Evolutionary conservation across 495 filamentous ascomycete species (phyloP).

Genomic region (Chlorociboria aeruginascens): DNA sequence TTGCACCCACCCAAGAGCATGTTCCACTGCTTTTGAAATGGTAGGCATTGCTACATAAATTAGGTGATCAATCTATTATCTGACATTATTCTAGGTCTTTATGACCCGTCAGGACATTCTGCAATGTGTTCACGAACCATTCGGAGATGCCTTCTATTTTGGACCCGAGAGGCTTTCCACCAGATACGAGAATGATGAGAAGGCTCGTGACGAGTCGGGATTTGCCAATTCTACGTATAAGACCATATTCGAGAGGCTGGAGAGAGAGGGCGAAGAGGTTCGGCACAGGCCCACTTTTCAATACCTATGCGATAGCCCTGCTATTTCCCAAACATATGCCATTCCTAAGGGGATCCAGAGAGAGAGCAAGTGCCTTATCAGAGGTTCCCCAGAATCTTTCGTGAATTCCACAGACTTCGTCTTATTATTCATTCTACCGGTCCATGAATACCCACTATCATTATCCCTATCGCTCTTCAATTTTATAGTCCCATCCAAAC

Average conservation of each 20-base stretch:
- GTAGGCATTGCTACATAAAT: conserved; percentile 33
- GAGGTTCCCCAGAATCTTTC: no score
- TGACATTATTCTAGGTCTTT: conserved; percentile 53
- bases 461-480: no score
- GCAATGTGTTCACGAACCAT: conserved; percentile 83
- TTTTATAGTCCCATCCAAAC: no score
- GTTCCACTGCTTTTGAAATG: conserved; percentile 91
- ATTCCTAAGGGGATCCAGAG: no score
- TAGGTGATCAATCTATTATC: neutral
- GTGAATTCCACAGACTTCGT: no score
- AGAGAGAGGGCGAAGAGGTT: conserved; percentile 55
- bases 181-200: conserved; percentile 63
- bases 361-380: neutral
- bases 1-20: conserved; percentile 85
- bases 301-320: neutral
- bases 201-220: conserved; percentile 56
- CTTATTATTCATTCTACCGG: no score
- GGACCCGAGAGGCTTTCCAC: conserved; percentile 74
- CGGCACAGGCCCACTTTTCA: conserved; percentile 10
- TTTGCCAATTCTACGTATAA: conserved; percentile 66
- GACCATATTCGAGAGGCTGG: conserved; percentile 60
- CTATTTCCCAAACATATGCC: neutral
- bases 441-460: no score
- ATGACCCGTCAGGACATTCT: conserved; percentile 81
- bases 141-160: conserved; percentile 93